A percentile compares a stretch with the other conserved stretches of the same genome.
Conservation (phyloP, 73 alveolate genomes). For the Symbiodinium natans region DNA sequence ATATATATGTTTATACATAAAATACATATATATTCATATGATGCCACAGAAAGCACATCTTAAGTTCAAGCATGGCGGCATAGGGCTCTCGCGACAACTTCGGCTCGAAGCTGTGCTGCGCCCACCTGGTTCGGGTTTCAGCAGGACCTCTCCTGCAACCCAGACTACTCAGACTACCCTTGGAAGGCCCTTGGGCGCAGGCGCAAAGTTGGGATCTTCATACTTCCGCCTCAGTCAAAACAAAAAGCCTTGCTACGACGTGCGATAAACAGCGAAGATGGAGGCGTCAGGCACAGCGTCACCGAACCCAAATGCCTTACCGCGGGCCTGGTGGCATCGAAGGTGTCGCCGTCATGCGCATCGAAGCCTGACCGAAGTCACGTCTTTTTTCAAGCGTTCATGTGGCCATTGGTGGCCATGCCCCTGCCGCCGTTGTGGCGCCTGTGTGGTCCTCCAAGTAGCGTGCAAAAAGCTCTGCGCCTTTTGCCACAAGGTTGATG, state of each 20-base stretch:
- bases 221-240: neutral
- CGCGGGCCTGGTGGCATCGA: conserved; percentile 17
- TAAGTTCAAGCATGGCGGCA: neutral
- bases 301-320: neutral
- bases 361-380: neutral
- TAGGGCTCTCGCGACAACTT: neutral
- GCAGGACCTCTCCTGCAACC: no score
- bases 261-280: no score
- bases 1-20: no score
- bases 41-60: neutral
- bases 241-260: no score
- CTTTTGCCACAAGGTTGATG: neutral
- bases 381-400: no score
- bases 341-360: neutral
- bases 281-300: no score
- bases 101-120: neutral
- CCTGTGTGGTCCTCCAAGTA: conserved; percentile 47
- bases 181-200: neutral
- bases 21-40: no score
- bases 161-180: no score
- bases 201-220: neutral
- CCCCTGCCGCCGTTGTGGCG: no score
- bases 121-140: no score
- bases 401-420: no score
- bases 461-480: conserved; percentile 5